Conservation (phyloP, 306 rosid genomes). For the Lagenaria siceraria region DNA sequence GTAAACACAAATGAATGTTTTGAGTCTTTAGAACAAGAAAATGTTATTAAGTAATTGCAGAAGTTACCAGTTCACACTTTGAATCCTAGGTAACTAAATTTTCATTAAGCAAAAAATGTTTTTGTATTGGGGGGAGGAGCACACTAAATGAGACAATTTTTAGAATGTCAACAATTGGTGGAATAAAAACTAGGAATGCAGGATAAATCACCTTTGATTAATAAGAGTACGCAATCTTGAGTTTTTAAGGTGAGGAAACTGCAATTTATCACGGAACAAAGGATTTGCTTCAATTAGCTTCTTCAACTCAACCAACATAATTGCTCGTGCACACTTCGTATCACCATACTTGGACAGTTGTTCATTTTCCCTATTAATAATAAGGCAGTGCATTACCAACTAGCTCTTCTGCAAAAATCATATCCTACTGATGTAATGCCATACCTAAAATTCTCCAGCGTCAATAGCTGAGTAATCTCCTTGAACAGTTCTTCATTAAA, state of each 20-base stretch:
- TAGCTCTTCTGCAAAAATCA: constrained; percentile 1
- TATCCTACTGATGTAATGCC: not conserved
- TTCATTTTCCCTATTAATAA: constrained; percentile 62
- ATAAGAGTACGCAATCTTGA: constrained; percentile 91
- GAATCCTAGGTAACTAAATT: not conserved
- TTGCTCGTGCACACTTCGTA: constrained; percentile 91
- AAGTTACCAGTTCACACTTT: not conserved
- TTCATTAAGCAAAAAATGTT: not conserved
- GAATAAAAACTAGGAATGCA: not conserved
- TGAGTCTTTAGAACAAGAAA: not conserved
- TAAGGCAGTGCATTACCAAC: constrained; percentile 12
- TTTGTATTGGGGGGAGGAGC: not conserved
- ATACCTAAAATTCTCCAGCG: constrained; percentile 84
- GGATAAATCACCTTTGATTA: constrained; percentile 65
- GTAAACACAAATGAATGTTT: not conserved
- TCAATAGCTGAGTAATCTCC: constrained; percentile 94
- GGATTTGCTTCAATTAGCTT: constrained; percentile 97
- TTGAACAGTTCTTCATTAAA: constrained; percentile 86
- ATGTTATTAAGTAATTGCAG: not conserved
- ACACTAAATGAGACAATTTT: not conserved
- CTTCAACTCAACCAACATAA: constrained; percentile 96
- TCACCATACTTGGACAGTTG: constrained; percentile 96
- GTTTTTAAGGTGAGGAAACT: constrained; percentile 87
- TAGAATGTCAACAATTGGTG: not conserved
- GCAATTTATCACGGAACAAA: constrained; percentile 88